A percentile compares a stretch with the other conserved stretches of the same genome.
These are phyloP conservation scores for Cadophora luteo-olivacea DNA, from an alignment of 2,329 filamentous ascomycete genomes.

Conservation along the genomic window DNA sequence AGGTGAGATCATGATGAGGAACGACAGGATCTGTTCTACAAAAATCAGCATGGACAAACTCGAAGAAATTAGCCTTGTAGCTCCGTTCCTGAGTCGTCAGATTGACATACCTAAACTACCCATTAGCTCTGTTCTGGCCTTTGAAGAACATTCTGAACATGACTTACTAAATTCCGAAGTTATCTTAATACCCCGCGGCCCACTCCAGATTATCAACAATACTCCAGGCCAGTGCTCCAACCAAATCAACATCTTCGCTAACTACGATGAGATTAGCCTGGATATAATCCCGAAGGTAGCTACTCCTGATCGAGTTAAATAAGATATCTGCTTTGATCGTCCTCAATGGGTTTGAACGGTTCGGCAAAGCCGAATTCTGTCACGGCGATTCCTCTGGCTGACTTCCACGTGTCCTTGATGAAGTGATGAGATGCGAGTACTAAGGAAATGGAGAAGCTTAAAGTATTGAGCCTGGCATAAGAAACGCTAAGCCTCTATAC, in stretches of 20 bases:
- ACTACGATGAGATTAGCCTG: background rate
- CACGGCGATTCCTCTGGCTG: background rate
- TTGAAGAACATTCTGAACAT: background rate
- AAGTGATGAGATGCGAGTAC: background rate
- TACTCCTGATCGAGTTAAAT: background rate
- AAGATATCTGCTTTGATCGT: background rate
- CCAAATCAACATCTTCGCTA: background rate
- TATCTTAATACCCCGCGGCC: background rate
- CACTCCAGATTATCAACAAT: background rate
- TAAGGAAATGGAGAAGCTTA: background rate
- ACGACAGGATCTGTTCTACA: slow-evolving; percentile 40
- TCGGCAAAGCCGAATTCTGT: background rate
- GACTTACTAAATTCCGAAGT: background rate
- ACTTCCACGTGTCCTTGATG: background rate
- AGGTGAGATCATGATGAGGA: slow-evolving; percentile 31
- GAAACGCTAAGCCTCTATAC: background rate
- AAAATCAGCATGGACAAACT: slow-evolving; percentile 40
- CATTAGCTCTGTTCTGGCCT: background rate
- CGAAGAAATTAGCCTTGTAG: slow-evolving; percentile 35
- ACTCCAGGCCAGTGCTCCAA: background rate
- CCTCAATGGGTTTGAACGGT: background rate
- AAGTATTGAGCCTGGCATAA: background rate
- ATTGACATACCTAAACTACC: slow-evolving; percentile 50
- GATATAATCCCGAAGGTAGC: background rate
- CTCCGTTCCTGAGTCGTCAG: slow-evolving; percentile 43